Conservation (phyloP, 139 green algal genomes). For the Chlamydomonas incerta region DNA sequence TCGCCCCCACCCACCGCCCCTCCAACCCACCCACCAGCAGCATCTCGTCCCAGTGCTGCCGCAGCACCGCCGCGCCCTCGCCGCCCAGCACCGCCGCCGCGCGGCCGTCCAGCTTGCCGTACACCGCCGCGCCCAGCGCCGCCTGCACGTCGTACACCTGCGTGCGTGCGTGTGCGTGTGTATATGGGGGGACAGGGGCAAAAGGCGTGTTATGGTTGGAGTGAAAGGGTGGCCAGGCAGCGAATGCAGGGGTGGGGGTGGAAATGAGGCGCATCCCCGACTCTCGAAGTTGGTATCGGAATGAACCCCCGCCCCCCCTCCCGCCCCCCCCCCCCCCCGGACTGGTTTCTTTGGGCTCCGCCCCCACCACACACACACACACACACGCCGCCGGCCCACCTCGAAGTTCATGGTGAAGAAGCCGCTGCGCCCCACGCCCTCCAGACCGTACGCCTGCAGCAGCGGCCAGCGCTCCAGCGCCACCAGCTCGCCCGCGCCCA, state of each 20-base stretch:
- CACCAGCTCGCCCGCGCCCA: slow-evolving; percentile 27
- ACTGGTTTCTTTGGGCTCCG: not conserved
- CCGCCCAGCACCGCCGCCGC: slow-evolving; percentile 18
- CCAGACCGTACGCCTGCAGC: slow-evolving; percentile 71
- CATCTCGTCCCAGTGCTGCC: slow-evolving; percentile 54
- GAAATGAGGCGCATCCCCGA: no score
- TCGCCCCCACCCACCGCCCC: not conserved
- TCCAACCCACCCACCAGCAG: slow-evolving; percentile 23
- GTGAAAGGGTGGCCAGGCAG: no score
- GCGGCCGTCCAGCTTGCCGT: slow-evolving; percentile 42
- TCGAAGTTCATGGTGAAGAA: slow-evolving; percentile 75
- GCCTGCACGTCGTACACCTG: slow-evolving; percentile 48
- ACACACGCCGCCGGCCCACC: slow-evolving; percentile 16
- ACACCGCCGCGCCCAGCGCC: slow-evolving; percentile 25
- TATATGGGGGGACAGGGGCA: not conserved
- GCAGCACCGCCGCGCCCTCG: slow-evolving; percentile 3
- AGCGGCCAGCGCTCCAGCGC: slow-evolving; percentile 71
- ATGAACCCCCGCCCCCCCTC: no score
- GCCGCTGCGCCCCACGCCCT: slow-evolving; percentile 63
- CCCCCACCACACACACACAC: not conserved
- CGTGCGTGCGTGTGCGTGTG: no score
- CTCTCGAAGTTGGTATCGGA: no score
- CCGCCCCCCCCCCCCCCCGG: no score
- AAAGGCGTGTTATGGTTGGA: not conserved
- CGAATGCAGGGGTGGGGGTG: no score